Percentiles rank a stretch among this genome's conserved stretches.
Evolutionary conservation across 176 grass and related monocot genomes (phyloP).

Genomic region (Juncus effusus): DNA sequence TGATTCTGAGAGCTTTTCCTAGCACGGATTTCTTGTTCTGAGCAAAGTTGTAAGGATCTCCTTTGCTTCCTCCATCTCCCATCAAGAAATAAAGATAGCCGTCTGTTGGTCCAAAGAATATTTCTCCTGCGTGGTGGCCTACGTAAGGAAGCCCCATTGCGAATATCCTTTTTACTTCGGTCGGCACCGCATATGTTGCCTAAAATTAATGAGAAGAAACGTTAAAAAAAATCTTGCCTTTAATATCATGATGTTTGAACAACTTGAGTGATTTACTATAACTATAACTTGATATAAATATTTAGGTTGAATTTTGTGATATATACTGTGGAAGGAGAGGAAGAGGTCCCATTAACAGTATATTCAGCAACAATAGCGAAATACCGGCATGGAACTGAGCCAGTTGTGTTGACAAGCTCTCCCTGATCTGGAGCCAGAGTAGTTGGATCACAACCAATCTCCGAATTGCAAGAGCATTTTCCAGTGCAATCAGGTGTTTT

Average conservation of each 20-base stretch:
- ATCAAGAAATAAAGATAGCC: conserved; percentile 49
- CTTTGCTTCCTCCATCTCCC: conserved; percentile 45
- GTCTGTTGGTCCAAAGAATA: conserved; percentile 45
- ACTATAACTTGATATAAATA: neutral
- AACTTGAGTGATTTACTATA: conserved; percentile 25
- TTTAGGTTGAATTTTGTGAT: no score
- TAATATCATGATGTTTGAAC: conserved; percentile 35
- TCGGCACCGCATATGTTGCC: conserved; percentile 27
- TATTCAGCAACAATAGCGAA: conserved; percentile 39
- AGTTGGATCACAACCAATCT: conserved; percentile 44
- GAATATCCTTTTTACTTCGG: conserved; percentile 41
- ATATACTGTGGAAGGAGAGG: conserved; percentile 32
- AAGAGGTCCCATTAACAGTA: conserved; percentile 38
- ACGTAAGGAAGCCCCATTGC: conserved; percentile 46
- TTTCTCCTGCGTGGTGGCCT: conserved; percentile 37
- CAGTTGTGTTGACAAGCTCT: conserved; percentile 1
- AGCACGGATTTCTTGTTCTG: conserved; percentile 50
- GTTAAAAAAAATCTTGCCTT: neutral
- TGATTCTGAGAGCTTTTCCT: conserved; percentile 41
- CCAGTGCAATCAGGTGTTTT: conserved; percentile 57
- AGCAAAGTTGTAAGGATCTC: conserved; percentile 49
- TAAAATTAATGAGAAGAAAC: neutral
- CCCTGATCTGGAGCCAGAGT: conserved; percentile 51
- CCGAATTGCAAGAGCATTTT: conserved; percentile 66
- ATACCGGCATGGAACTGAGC: conserved; percentile 33